A percentile compares a stretch with the other conserved stretches of the same genome.
phyloP scores from a whole-genome alignment of 768 basidiomycete genomes.

The Cubamyces sp. region DNA sequence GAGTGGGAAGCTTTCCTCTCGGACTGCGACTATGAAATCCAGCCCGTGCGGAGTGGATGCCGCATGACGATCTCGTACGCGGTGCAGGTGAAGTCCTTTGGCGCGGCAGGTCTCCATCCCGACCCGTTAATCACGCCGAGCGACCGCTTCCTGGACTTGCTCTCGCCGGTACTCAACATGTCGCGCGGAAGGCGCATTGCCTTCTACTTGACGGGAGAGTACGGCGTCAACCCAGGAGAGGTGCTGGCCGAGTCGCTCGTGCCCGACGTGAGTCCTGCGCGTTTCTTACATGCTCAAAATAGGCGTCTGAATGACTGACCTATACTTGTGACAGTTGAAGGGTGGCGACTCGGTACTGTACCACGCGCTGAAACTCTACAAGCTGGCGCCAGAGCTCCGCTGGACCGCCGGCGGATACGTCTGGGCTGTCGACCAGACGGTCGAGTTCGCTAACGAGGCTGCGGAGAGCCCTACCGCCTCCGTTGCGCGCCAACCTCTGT shows the following conservation, averaged over 20 bases:
- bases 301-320: not conserved
- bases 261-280: constrained; percentile 57
- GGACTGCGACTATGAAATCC: constrained; percentile 77
- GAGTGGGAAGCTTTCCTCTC: constrained; percentile 80
- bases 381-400: constrained; percentile 72
- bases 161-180: constrained; percentile 73
- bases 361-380: constrained; percentile 77
- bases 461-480: constrained; percentile 32
- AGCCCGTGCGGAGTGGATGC: constrained; percentile 71
- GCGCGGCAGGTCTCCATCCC: constrained; percentile 50
- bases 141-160: constrained; percentile 70
- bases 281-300: not conserved
- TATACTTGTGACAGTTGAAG: constrained; percentile 55
- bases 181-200: constrained; percentile 73
- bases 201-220: constrained; percentile 71
- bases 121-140: constrained; percentile 74
- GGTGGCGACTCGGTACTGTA: constrained; percentile 77
- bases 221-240: constrained; percentile 71
- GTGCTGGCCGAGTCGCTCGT: constrained; percentile 70
- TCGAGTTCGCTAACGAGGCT: constrained; percentile 61
- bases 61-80: constrained; percentile 72
- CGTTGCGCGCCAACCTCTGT: constrained; percentile 19
- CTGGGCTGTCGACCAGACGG: constrained; percentile 74
- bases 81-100: constrained; percentile 70
- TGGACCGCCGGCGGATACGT: constrained; percentile 85